Conservation (phyloP, 2,329 filamentous ascomycete genomes). For the Aspergillus viridinutans region DNA sequence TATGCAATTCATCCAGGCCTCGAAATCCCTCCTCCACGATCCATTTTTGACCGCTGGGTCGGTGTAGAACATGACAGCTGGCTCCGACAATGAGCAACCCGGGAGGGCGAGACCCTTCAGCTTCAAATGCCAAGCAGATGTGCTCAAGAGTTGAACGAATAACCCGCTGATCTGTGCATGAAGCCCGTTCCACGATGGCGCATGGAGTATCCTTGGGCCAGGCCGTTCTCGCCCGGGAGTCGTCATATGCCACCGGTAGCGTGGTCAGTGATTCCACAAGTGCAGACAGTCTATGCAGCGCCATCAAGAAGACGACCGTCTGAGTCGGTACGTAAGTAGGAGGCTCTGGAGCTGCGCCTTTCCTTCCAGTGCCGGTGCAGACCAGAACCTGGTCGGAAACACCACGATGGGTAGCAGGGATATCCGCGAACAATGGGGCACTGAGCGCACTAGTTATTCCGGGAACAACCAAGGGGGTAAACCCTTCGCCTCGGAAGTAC, state of each 20-base stretch:
- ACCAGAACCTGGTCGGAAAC: slow-evolving; percentile 90
- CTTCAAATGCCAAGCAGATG: slow-evolving; percentile 78
- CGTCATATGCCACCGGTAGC: slow-evolving; percentile 23
- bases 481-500: slow-evolving; percentile 72
- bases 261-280: slow-evolving; percentile 66
- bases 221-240: slow-evolving; percentile 17
- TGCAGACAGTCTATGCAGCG: slow-evolving; percentile 74
- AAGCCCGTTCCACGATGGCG: slow-evolving; percentile 88
- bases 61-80: slow-evolving; percentile 74
- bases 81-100: slow-evolving; percentile 80
- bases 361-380: slow-evolving; percentile 94
- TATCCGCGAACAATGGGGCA: slow-evolving; percentile 80
- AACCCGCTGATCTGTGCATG: slow-evolving; percentile 88
- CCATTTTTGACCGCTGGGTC: slow-evolving; percentile 64
- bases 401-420: slow-evolving; percentile 83
- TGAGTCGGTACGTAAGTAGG: slow-evolving; percentile 71
- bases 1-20: slow-evolving; percentile 58
- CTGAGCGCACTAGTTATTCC: slow-evolving; percentile 86
- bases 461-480: slow-evolving; percentile 69
- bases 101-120: slow-evolving; percentile 83
- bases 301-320: slow-evolving; percentile 94
- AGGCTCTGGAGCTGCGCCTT: slow-evolving; percentile 76
- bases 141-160: slow-evolving; percentile 79
- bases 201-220: slow-evolving; percentile 82
- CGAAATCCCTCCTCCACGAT: slow-evolving; percentile 81